Percentiles rank a stretch among this genome's conserved stretches.
These are phyloP conservation scores for Zygosaccharomyces bailii DNA, from an alignment of 805 yeast species.

Conservation along the genomic window DNA sequence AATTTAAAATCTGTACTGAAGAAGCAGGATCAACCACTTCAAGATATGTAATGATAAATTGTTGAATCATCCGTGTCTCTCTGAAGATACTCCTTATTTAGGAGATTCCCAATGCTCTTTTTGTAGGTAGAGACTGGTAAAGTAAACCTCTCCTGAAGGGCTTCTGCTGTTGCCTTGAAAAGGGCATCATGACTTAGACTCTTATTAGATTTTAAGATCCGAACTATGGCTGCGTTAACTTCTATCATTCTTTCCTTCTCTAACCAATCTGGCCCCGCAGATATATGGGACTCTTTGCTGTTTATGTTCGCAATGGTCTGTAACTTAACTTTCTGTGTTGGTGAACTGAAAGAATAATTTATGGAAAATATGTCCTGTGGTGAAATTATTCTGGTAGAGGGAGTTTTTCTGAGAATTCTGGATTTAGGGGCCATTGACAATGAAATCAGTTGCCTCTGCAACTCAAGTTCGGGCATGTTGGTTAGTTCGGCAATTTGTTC, in stretches of 20 bases:
- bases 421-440: conserved; percentile 80
- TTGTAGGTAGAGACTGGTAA: conserved; percentile 68
- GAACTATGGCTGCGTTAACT: conserved; percentile 80
- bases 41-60: conserved; percentile 40
- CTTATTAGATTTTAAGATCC: conserved; percentile 79
- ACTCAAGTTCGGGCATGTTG: conserved; percentile 66
- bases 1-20: conserved; percentile 32
- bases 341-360: conserved; percentile 65
- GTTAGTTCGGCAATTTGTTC: conserved; percentile 64
- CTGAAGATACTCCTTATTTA: conserved; percentile 78
- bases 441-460: conserved; percentile 75
- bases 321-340: conserved; percentile 68
- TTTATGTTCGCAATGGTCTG: conserved; percentile 47
- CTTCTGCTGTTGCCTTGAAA: conserved; percentile 60
- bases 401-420: conserved; percentile 67
- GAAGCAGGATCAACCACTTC: not conserved
- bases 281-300: conserved; percentile 18
- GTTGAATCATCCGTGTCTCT: conserved; percentile 61
- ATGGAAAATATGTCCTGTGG: conserved; percentile 61
- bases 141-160: conserved; percentile 58
- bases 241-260: conserved; percentile 62
- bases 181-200: conserved; percentile 59
- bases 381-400: conserved; percentile 69
- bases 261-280: conserved; percentile 52
- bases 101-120: conserved; percentile 64